Conservation (phyloP, 768 basidiomycete species). For the Trametes cingulata region DNA sequence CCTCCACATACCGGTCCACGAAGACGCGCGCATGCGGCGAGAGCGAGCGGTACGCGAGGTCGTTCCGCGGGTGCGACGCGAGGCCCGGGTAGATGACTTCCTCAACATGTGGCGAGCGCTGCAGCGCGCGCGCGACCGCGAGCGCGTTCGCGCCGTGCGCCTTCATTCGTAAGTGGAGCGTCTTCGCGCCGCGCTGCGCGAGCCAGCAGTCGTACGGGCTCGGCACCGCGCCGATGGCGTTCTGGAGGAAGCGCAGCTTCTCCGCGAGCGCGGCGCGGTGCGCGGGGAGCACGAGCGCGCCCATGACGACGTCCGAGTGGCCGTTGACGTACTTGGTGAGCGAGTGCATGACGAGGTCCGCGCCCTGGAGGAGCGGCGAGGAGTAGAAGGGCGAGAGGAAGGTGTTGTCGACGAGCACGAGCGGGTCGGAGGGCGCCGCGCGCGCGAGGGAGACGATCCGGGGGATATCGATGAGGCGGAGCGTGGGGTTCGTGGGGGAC, state of each 20-base stretch:
- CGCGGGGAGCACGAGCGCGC: conserved; percentile 71
- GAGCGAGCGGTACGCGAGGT: conserved; percentile 60
- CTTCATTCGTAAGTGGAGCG: conserved; percentile 84
- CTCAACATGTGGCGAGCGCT: conserved; percentile 59
- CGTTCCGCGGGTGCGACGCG: conserved; percentile 61
- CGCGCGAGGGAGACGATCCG: conserved; percentile 67
- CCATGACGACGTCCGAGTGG: conserved; percentile 93
- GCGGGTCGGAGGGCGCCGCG: conserved; percentile 61
- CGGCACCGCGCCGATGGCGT: conserved; percentile 82
- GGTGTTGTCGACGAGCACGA: conserved; percentile 92
- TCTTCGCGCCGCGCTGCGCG: conserved; percentile 88
- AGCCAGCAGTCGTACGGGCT: conserved; percentile 90
- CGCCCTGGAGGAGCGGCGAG: conserved; percentile 81
- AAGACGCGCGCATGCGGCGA: conserved; percentile 71
- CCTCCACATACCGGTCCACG: conserved; percentile 43
- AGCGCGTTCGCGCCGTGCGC: conserved; percentile 86
- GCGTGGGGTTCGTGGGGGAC: conserved; percentile 92
- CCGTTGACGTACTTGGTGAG: conserved; percentile 93
- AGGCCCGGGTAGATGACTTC: conserved; percentile 88
- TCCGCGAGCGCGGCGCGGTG: conserved; percentile 48
- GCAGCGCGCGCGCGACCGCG: conserved; percentile 64
- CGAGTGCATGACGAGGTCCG: conserved; percentile 83
- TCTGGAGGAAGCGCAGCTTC: conserved; percentile 84
- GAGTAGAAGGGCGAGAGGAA: conserved; percentile 92
- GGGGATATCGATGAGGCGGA: conserved; percentile 80